Percentiles rank a stretch among this genome's conserved stretches.
phyloP scores from a whole-genome alignment of 371 early-diverging fungal species.

The Syncephalastrum monosporum region DNA sequence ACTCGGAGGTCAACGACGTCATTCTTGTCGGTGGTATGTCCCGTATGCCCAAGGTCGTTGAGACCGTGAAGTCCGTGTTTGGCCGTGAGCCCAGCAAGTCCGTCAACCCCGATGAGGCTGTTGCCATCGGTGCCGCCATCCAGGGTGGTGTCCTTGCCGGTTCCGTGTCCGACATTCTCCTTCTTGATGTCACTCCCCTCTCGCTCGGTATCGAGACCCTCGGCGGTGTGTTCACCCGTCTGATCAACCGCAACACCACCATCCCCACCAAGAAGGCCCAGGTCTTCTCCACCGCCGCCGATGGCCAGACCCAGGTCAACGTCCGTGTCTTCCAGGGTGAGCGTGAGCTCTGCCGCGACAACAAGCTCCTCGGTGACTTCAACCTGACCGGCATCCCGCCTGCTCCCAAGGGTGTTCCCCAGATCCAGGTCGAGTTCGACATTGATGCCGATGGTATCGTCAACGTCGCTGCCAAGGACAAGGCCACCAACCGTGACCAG shows the following conservation, averaged over 20 bases:
- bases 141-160: constrained; percentile 98
- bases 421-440: constrained; percentile 96
- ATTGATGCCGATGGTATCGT: constrained; percentile 99
- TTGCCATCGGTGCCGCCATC: constrained; percentile 98
- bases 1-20: constrained; percentile 90
- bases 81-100: constrained; percentile 89
- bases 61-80: constrained; percentile 89
- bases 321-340: constrained; percentile 99
- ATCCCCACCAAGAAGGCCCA: constrained; percentile 99
- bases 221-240: constrained; percentile 96
- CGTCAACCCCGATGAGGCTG: constrained; percentile 99
- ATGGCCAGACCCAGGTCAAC: constrained; percentile 98
- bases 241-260: constrained; percentile 98
- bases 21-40: constrained; percentile 99
- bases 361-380: constrained; percentile 98
- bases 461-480: constrained; percentile 98
- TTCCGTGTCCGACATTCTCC: constrained; percentile 90
- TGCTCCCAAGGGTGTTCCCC: constrained; percentile 92
- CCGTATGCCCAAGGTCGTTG: constrained; percentile 97
- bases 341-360: constrained; percentile 95
- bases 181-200: constrained; percentile 98
- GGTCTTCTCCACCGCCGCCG: constrained; percentile 99
- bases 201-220: constrained; percentile 98
- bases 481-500: constrained; percentile 93
- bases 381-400: constrained; percentile 88